Percentiles rank a stretch among this genome's conserved stretches.
phyloP scores from a whole-genome alignment of 768 basidiomycete species.

The Tremella fuciformis region DNA sequence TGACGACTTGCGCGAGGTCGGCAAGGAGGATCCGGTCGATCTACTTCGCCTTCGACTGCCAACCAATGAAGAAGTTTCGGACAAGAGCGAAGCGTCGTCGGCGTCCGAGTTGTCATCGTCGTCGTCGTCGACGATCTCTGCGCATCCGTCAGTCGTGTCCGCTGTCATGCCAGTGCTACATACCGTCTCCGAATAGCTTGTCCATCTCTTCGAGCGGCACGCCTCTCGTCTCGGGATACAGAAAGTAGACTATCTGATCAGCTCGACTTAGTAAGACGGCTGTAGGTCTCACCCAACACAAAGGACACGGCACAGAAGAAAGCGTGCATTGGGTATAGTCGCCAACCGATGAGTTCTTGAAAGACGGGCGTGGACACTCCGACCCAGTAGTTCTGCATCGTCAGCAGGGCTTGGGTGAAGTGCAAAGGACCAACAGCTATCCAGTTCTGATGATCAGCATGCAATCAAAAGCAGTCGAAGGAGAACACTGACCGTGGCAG shows the following conservation, averaged over 20 bases:
- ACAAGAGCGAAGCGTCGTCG: slow-evolving; percentile 18
- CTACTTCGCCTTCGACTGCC: slow-evolving; percentile 17
- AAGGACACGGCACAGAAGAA: slow-evolving; percentile 87
- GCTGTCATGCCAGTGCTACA: slow-evolving; percentile 26
- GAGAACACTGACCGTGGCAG: slow-evolving; percentile 62
- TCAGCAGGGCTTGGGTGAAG: slow-evolving; percentile 13
- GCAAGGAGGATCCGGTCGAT: slow-evolving; percentile 28
- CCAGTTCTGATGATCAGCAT: slow-evolving; percentile 56
- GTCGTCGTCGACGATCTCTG: slow-evolving; percentile 39
- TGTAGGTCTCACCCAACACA: slow-evolving; percentile 61
- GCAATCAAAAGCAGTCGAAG: neutral
- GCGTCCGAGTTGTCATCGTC: slow-evolving; percentile 25
- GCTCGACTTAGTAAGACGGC: neutral
- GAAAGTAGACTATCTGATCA: slow-evolving; percentile 37
- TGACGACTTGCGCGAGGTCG: slow-evolving; percentile 30
- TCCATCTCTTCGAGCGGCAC: slow-evolving; percentile 50
- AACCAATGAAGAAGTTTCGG: slow-evolving; percentile 28
- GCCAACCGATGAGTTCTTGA: slow-evolving; percentile 84
- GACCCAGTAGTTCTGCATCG: slow-evolving; percentile 69
- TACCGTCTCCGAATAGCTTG: slow-evolving; percentile 47
- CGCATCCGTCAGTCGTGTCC: slow-evolving; percentile 32
- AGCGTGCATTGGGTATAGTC: slow-evolving; percentile 91
- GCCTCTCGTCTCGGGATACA: slow-evolving; percentile 50
- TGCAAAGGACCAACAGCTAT: slow-evolving; percentile 32
- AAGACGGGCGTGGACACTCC: slow-evolving; percentile 82